Evolutionary conservation across 2,329 filamentous ascomycete genomes (phyloP).

Genomic region (Aspergillus clavatus): DNA sequence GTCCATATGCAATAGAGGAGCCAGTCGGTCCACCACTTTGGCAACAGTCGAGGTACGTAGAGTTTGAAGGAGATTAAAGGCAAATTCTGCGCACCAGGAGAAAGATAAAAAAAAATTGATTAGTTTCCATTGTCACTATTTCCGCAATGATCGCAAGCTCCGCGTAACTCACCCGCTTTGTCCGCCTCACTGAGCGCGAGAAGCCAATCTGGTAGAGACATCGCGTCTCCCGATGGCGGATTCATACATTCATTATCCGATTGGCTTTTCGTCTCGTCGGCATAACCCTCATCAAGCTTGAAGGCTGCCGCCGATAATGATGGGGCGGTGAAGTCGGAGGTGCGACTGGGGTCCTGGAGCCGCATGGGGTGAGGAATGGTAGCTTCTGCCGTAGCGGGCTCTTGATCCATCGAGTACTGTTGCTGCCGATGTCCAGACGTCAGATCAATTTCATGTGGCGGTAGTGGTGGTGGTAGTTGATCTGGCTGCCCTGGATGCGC

Average conservation of each 20-base stretch:
- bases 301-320: slow-evolving; percentile 39
- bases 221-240: slow-evolving; percentile 35
- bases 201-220: slow-evolving; percentile 52
- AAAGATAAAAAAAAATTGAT: slow-evolving; percentile 7
- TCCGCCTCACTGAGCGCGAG: slow-evolving; percentile 51
- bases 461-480: too few relatives aligned
- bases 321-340: slow-evolving; percentile 25
- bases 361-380: slow-evolving; percentile 20
- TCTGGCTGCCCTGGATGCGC: too few relatives aligned
- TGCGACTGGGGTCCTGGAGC: slow-evolving; percentile 24
- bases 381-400: slow-evolving; percentile 19
- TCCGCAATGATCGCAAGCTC: slow-evolving; percentile 2
- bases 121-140: slow-evolving; percentile 6
- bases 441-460: too few relatives aligned
- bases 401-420: slow-evolving; percentile 28
- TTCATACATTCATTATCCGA: slow-evolving; percentile 36
- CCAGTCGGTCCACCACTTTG: slow-evolving; percentile 72
- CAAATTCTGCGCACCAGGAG: slow-evolving; percentile 58
- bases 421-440: too few relatives aligned
- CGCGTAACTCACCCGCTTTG: slow-evolving; percentile 47
- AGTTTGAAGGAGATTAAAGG: slow-evolving; percentile 70
- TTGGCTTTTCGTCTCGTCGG: slow-evolving; percentile 61
- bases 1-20: slow-evolving; percentile 84
- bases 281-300: slow-evolving; percentile 80
- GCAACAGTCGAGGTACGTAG: slow-evolving; percentile 76